Base-by-base conservation (phyloP, 768 basidiomycete genomes). In the Leccinum barrowsii region DNA sequence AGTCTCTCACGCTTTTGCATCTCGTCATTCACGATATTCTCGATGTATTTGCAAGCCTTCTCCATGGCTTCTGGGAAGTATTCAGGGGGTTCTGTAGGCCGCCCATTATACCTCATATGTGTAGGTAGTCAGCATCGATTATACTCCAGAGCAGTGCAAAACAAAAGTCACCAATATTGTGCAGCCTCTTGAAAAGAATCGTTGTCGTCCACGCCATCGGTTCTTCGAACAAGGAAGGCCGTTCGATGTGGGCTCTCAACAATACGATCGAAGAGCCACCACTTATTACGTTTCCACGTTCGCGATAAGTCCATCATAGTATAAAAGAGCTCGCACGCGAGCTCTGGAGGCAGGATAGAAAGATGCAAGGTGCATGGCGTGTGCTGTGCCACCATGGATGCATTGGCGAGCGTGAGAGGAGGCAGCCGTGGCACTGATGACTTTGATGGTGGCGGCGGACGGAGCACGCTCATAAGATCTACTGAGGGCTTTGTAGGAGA, bases 211-310 rank as follows among this genome's bases (percentile, higher is more conserved):
- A 76, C 60, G 4, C 78, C 77, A 56, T 80, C 74, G 28, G 75
- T 77, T 62, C 76, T 78, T 51, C 90, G 74, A 5, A 82, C 83
- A 73, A 82, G 93, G 72, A 92, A 91, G 1, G 87, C 82, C 1
- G 91, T 89, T n/a, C 83, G 77, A 73, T 93, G 91, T 4, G 91
- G 90, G 63, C 89, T 90, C 72, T 92, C 89, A 2, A 92, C 92
- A 13, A 92, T 60, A 21, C 85, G 78, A 65, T 93, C 90, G 70
- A 90, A 87, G 19, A 93, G 78, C 86, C 86, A 92, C 92, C 91
- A 93, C 64, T 85, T 89, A 60, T 89, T 90, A 52, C 83, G 76
- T 60, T 80, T 74, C 91, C 90, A 93, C 7, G 71, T 65, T 42
- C 73, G 76, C 19, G 90, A 85, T 15, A 78, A 74, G 50, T 84